phyloP scores from a whole-genome alignment of 768 basidiomycete species.

The Kwoniella newhampshirensis region DNA sequence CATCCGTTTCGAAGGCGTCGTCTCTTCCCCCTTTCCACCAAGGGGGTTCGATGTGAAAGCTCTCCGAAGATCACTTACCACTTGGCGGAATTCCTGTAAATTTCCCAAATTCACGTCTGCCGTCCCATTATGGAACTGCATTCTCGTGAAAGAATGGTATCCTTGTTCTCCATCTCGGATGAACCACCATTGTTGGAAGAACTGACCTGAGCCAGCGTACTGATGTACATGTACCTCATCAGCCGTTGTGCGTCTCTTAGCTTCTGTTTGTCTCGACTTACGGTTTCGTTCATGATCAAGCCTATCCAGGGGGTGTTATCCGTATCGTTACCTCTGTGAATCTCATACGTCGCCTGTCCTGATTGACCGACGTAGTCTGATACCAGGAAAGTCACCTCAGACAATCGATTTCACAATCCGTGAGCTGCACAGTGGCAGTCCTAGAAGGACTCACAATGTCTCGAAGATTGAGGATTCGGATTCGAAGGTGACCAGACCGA shows the following conservation, averaged over 20 bases:
- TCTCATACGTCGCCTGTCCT: background rate
- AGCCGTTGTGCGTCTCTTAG: too few relatives aligned
- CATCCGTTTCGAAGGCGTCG: background rate
- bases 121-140: conserved; percentile 22
- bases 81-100: conserved; percentile 26
- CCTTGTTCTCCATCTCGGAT: conserved; percentile 33
- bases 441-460: background rate
- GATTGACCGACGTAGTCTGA: conserved; percentile 15
- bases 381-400: too few relatives aligned
- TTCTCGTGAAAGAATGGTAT: conserved; percentile 26
- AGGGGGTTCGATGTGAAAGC: too few relatives aligned
- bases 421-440: background rate
- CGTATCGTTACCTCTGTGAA: background rate
- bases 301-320: conserved; percentile 3
- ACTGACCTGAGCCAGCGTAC: conserved; percentile 8
- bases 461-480: conserved; percentile 5
- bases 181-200: conserved; percentile 36
- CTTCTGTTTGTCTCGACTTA: conserved; percentile 7
- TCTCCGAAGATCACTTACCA: conserved; percentile 1
- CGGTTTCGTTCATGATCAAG: conserved; percentile 4
- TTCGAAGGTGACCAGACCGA: conserved; percentile 7
- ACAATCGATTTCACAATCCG: background rate
- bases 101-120: conserved; percentile 9
- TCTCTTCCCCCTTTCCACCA: background rate
- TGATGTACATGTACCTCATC: background rate